These are phyloP conservation scores for Malania oleifera DNA, from an alignment of 164 flowering plant genomes.

Conservation along the genomic window DNA sequence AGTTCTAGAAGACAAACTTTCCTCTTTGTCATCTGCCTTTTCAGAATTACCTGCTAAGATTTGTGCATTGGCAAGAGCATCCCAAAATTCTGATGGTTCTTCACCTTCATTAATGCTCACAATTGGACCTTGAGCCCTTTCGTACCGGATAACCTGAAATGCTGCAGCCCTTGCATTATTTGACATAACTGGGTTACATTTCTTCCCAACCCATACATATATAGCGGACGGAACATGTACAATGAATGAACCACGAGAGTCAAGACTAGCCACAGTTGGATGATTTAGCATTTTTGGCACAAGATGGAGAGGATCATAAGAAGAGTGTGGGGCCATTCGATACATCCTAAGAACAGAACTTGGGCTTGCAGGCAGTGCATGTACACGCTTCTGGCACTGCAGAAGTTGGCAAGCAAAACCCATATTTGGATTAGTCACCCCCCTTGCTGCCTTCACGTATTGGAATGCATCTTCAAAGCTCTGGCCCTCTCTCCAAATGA, in stretches of 20 bases:
- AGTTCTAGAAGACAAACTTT: conserved; percentile 2
- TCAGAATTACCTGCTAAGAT: conserved; percentile 21
- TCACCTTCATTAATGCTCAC: conserved; percentile 55
- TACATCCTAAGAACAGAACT: conserved; percentile 63
- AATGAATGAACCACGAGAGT: conserved; percentile 83
- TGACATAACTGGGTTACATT: conserved; percentile 48
- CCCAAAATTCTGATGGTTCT: conserved; percentile 71
- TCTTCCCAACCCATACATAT: conserved; percentile 71
- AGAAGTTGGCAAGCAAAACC: conserved; percentile 85
- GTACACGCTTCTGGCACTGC: conserved; percentile 79
- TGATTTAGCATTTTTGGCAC: conserved; percentile 63
- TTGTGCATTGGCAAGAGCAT: conserved; percentile 37
- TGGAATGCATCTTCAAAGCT: conserved; percentile 84
- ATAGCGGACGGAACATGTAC: conserved; percentile 65
- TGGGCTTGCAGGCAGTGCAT: conserved; percentile 68
- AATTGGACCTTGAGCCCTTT: conserved; percentile 56
- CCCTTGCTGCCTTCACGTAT: conserved; percentile 73
- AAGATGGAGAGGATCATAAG: conserved; percentile 79
- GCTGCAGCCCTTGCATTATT: conserved; percentile 59
- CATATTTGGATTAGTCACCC: conserved; percentile 78
- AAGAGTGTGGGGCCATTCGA: conserved; percentile 82
- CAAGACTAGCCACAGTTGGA: conserved; percentile 46
- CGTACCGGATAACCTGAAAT: conserved; percentile 66
- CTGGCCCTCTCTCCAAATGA: conserved; percentile 83
- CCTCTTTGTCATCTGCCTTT: conserved; percentile 7